phyloP scores from a whole-genome alignment of 768 basidiomycete genomes.

The Tubosaeta sp. region DNA sequence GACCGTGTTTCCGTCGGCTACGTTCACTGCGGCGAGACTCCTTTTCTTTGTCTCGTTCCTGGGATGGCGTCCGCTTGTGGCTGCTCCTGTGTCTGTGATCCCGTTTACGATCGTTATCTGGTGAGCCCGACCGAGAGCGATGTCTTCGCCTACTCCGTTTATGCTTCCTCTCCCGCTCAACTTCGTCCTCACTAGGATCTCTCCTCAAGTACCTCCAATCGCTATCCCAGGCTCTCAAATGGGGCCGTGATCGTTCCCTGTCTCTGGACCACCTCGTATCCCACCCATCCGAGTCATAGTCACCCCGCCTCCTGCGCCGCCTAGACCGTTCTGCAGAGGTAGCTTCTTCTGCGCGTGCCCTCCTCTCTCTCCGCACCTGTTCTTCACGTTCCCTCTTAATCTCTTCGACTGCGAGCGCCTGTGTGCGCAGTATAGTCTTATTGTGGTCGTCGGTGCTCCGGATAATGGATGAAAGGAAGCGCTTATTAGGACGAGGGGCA shows the following conservation, averaged over 20 bases:
- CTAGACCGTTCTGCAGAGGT: slow-evolving; percentile 58
- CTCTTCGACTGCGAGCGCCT: slow-evolving; percentile 69
- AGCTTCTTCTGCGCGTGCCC: slow-evolving; percentile 72
- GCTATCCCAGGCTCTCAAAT: slow-evolving; percentile 37
- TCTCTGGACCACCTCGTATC: slow-evolving; percentile 36
- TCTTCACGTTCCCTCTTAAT: slow-evolving; percentile 66
- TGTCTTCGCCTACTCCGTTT: slow-evolving; percentile 21
- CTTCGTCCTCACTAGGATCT: slow-evolving; percentile 35
- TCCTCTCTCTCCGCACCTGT: slow-evolving; percentile 56
- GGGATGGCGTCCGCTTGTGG: slow-evolving; percentile 17
- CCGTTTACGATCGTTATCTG: slow-evolving; percentile 13
- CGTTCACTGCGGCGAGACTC: slow-evolving; percentile 14
- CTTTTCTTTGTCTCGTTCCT: slow-evolving; percentile 10
- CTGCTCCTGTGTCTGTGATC: slow-evolving; percentile 20
- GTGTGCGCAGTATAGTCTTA: slow-evolving; percentile 70
- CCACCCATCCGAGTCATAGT: slow-evolving; percentile 25
- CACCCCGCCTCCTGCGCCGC: slow-evolving; percentile 32
- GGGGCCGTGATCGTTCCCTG: slow-evolving; percentile 43
- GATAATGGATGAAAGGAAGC: slow-evolving; percentile 81
- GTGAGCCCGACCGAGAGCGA: slow-evolving; percentile 31
- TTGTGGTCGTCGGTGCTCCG: slow-evolving; percentile 96
- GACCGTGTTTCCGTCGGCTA: slow-evolving; percentile 24
- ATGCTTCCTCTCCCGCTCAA: slow-evolving; percentile 15
- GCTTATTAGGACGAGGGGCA: slow-evolving; percentile 78
- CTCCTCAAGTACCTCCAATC: slow-evolving; percentile 48